A percentile compares a stretch with the other conserved stretches of the same genome.
phyloP scores from a whole-genome alignment of 208 protist genomes.

The Crithidia fasciculata region DNA sequence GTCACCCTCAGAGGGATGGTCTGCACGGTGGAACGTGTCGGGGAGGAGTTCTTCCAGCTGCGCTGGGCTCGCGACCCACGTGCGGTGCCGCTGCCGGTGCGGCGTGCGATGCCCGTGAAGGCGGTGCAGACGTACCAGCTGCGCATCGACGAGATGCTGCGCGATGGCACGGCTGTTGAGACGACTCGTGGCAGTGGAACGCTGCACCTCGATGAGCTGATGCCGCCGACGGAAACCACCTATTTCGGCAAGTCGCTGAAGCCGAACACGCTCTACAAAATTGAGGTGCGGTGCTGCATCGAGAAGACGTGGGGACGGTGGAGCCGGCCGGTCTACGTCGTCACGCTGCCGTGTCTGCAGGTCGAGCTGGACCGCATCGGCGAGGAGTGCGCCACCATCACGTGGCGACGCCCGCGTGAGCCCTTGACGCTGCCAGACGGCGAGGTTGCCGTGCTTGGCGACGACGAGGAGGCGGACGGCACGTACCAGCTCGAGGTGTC shows the following conservation, averaged over 20 bases:
- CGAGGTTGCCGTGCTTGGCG: conserved; percentile 51
- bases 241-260: conserved; percentile 64
- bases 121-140: conserved; percentile 70
- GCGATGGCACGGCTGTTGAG: conserved; percentile 49
- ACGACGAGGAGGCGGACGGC: conserved; percentile 46
- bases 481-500: conserved; percentile 86
- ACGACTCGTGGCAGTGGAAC: conserved; percentile 24
- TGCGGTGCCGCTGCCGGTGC: conserved; percentile 45
- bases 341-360: conserved; percentile 84
- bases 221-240: conserved; percentile 30
- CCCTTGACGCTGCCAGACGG: conserved; percentile 65
- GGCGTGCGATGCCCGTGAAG: conserved; percentile 49
- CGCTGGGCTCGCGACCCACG: conserved; percentile 80
- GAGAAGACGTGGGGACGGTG: conserved; percentile 89
- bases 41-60: conserved; percentile 85
- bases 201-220: conserved; percentile 41
- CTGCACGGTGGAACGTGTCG: conserved; percentile 62
- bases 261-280: conserved; percentile 81
- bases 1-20: conserved; percentile 87
- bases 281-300: conserved; percentile 82
- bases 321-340: conserved; percentile 73
- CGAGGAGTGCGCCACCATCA: conserved; percentile 79
- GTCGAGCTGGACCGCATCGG: conserved; percentile 68
- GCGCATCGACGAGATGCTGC: conserved; percentile 76
- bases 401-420: conserved; percentile 72